Evolutionary conservation across 345 rosid species (phyloP), one percentile per base, ranked within the genome.

Genomic region (Salix exigua): DNA sequence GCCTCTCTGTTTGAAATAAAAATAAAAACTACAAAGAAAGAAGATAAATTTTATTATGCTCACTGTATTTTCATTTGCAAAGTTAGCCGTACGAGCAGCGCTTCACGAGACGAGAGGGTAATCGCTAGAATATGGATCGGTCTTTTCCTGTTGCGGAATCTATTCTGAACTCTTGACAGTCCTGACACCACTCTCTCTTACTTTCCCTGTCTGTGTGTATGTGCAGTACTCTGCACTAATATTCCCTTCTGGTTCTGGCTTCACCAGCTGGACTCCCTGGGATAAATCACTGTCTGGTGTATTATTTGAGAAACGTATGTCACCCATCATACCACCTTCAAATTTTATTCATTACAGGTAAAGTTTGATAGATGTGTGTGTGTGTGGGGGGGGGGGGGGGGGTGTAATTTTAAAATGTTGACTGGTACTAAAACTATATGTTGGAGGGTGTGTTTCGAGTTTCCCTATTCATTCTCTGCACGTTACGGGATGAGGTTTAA

Each of bases 111-210:
- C 38, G 78, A 35, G 5, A 5, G 44, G 30, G 14, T 53, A 46
- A 63, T 7, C 9, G 71, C 31, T 21, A 25, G 63, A 53, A 73
- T 46, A 62, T 53, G 17, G 10, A 68, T n/a, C 25, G 72, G 61
- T 61, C 19, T 82, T 76, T 85, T 55, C 74, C 78, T 42, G 75
- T 19, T 42, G 76, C 37, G 89, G 89, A 87, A 87, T 87, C 89
- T 81, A 66, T 79, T 83, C 84, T 73, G 82, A 80, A 67, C 58
- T 71, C 19, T 68, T 55, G 75, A 77, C 86, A 73, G 83, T 55
- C n/a, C 83, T 72, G 81, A 77, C 84, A 76, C 73, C 55, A 26
- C 13, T 21, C 75, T 44, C 65, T 63, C 63, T 42, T 69, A 53
- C 35, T 69, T 60, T 51, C 63, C 70, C 77, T 26, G 37, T 35